Base-by-base conservation (phyloP, 192 early-diverging fungal species). In the Backusella circina region DNA sequence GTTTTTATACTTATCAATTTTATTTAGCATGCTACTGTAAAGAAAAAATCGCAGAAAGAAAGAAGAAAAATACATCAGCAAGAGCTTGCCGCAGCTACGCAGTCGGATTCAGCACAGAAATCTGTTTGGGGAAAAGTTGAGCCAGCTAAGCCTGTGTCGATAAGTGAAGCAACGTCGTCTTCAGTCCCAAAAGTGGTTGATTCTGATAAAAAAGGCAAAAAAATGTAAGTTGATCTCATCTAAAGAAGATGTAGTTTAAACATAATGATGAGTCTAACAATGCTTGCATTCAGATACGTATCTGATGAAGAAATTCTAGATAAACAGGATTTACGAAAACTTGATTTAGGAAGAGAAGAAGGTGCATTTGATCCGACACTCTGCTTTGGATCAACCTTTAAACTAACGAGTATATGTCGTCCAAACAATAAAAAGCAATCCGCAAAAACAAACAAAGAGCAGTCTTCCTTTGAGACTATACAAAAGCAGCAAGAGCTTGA, bases 31-130 rank as follows among this genome's bases (percentile, higher is more conserved):
- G 21, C 71, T 70, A 18, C 26, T 26, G 9, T 39, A 8, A 79
- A 82, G 50, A 82, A 79, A 64, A 32, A 69, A 6, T 82, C 77
- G 37, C 76, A 79, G 61, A 76, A 72, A 64, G 81, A 79, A 70
- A 70, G 65, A 33, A 77, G 28, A 61, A 78, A 38, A 54, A 71
- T 64, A 51, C 77, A 75, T 28, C 61, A 71, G 15, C 70, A 82
- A 69, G 65, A 74, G 67, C 23, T 61, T 61, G 54, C 54, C 13
- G n/a, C 37, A 57, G 16, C 70, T 0, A 35, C 37, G 47, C 54
- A 26, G 38, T 26, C 71, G 35, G 32, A 75, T 64, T 12, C 76
- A 71, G 37, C 54, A 5, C 74, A 67, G 10, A 78, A 79, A 54
- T 21, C 80, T 21, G 80, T 77, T 5, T 81, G 80, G 80, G 80